Percentiles rank a stretch among this genome's conserved stretches.
phyloP scores from a whole-genome alignment of 371 early-diverging fungal species.

The Mucor piriformis region DNA sequence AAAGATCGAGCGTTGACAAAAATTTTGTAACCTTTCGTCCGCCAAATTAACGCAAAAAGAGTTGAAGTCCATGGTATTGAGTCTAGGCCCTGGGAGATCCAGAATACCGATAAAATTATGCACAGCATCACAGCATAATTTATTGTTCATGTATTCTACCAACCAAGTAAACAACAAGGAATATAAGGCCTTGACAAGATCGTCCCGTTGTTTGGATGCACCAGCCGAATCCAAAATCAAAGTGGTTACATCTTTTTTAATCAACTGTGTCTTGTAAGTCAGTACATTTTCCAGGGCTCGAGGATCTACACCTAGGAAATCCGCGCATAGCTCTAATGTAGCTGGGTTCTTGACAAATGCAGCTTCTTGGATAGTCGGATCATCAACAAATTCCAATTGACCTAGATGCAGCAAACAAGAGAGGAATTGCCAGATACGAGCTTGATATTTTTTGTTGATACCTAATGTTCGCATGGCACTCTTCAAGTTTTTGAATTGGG shows the following conservation, averaged over 20 bases:
- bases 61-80: slow-evolving; percentile 30
- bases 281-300: slow-evolving; percentile 78
- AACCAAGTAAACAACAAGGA: slow-evolving; percentile 87
- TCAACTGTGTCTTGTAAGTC: slow-evolving; percentile 80
- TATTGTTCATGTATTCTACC: slow-evolving; percentile 87
- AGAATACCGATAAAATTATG: slow-evolving; percentile 78
- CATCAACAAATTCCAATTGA: slow-evolving; percentile 77
- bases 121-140: slow-evolving; percentile 63
- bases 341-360: slow-evolving; percentile 73
- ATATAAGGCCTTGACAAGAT: slow-evolving; percentile 77
- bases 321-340: slow-evolving; percentile 76
- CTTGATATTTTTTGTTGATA: slow-evolving; percentile 74
- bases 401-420: slow-evolving; percentile 86
- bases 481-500: slow-evolving; percentile 59
- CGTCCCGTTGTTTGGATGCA: slow-evolving; percentile 79
- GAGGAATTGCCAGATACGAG: slow-evolving; percentile 81
- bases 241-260: slow-evolving; percentile 83
- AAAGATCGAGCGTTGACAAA: slow-evolving; percentile 71
- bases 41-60: slow-evolving; percentile 80
- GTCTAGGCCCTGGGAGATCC: slow-evolving; percentile 56
- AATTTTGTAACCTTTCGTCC: slow-evolving; percentile 81
- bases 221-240: slow-evolving; percentile 77
- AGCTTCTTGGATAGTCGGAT: slow-evolving; percentile 63
- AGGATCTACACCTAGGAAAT: slow-evolving; percentile 85
- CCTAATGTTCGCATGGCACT: slow-evolving; percentile 78